Evolutionary conservation across 768 basidiomycete genomes (phyloP).

Genomic region (Amanita subjunquillea): DNA sequence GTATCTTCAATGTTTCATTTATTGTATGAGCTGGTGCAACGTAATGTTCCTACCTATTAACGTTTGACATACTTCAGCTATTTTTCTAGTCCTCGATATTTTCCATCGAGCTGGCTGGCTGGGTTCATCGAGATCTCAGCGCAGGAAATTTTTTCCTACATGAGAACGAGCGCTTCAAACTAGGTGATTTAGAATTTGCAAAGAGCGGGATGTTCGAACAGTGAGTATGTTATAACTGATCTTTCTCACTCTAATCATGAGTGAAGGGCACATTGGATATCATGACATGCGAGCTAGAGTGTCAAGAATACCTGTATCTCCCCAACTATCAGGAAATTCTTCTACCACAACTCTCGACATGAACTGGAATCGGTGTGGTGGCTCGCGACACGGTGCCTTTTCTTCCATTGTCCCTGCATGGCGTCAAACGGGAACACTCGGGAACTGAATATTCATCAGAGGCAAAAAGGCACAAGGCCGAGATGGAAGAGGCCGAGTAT

Average conservation of each 20-base stretch:
- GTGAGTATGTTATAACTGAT: background rate
- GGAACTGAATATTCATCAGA: no score
- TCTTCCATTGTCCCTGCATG: background rate
- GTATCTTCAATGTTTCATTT: background rate
- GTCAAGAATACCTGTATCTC: no score
- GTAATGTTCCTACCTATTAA: no score
- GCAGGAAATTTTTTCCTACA: background rate
- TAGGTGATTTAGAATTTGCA: background rate
- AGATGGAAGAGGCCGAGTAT: no score
- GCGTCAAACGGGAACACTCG: no score
- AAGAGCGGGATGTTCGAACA: background rate
- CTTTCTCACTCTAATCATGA: background rate
- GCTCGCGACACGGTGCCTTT: background rate
- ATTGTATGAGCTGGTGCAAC: no score
- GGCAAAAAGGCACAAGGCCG: no score
- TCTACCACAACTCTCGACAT: background rate
- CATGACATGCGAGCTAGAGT: background rate
- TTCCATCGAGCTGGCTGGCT: background rate
- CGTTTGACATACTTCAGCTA: no score
- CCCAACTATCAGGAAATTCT: background rate
- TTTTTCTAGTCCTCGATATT: background rate
- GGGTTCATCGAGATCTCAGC: background rate
- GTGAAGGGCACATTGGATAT: background rate
- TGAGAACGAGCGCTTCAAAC: background rate
- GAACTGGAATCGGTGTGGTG: background rate